Percentiles rank a stretch among this genome's conserved stretches.
Evolutionary conservation across 345 rosid genomes (phyloP).

Genomic region (Boechera retrofracta): DNA sequence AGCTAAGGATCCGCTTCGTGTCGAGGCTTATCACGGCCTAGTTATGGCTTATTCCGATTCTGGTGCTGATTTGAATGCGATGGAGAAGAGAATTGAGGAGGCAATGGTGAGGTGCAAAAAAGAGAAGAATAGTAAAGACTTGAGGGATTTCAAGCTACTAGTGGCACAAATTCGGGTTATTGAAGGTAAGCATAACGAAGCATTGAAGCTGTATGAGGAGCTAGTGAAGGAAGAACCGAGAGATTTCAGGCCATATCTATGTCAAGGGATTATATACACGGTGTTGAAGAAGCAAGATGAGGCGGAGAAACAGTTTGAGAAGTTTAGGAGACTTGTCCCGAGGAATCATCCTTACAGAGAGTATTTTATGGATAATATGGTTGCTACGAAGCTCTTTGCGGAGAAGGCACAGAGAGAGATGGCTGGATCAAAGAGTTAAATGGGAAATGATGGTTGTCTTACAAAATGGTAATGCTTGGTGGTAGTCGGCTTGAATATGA

Average conservation of each 20-base stretch:
- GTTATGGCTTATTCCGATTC: conserved; percentile 71
- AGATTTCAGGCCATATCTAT: conserved; percentile 91
- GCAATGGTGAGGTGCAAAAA: conserved; percentile 83
- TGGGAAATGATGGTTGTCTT: background rate
- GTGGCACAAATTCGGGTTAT: conserved; percentile 79
- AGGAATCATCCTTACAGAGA: conserved; percentile 87
- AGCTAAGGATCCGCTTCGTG: conserved; percentile 70
- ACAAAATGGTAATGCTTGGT: conserved; percentile 17
- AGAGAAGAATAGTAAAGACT: conserved; percentile 63
- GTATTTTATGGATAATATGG: conserved; percentile 77
- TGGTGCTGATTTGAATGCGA: conserved; percentile 49
- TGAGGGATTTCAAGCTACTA: conserved; percentile 80
- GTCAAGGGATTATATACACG: conserved; percentile 86
- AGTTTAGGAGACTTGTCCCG: conserved; percentile 79
- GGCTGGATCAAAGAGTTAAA: conserved; percentile 48
- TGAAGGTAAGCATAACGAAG: conserved; percentile 68
- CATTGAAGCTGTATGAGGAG: conserved; percentile 80
- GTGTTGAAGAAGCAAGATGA: conserved; percentile 73
- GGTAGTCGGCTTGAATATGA: conserved; percentile 5
- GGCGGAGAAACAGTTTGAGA: conserved; percentile 86
- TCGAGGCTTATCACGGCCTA: conserved; percentile 89
- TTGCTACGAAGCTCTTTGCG: conserved; percentile 66
- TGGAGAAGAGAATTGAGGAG: conserved; percentile 61
- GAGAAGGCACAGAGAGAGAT: conserved; percentile 62
- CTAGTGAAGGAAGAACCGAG: conserved; percentile 87